A percentile compares a stretch with the other conserved stretches of the same genome.
phyloP scores from a whole-genome alignment of 2,329 filamentous ascomycete species.

The Aspergillus quadricinctus region DNA sequence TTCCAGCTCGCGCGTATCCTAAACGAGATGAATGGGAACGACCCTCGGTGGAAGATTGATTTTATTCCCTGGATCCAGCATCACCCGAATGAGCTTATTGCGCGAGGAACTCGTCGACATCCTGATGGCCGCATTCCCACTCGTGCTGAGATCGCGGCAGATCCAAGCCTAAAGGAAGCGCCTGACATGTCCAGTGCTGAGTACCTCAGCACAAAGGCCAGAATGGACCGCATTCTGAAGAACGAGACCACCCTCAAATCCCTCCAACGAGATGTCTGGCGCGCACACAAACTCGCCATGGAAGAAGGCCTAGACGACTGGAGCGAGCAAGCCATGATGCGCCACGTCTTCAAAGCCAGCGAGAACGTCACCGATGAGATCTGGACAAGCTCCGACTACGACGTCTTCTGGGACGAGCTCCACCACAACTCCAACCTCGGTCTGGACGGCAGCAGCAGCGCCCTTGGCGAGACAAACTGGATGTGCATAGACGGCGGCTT shows the following conservation, averaged over 20 bases:
- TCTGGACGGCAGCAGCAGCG: conserved; percentile 21
- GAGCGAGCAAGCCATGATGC: conserved; percentile 14
- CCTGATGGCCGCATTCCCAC: conserved; percentile 7
- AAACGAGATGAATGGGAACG: conserved; percentile 21
- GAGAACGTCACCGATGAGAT: conserved; percentile 38
- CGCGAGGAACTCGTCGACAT: conserved; percentile 13
- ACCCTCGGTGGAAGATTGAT: conserved; percentile 18
- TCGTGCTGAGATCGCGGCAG: too few relatives aligned
- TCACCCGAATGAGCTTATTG: conserved; percentile 27
- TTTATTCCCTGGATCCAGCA: conserved; percentile 26
- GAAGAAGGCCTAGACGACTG: too few relatives aligned
- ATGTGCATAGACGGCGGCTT: too few relatives aligned
- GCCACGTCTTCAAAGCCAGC: conserved; percentile 31
- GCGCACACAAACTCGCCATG: too few relatives aligned
- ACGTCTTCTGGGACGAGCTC: conserved; percentile 33
- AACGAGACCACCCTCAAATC: too few relatives aligned
- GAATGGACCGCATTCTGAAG: too few relatives aligned
- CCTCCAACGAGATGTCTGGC: too few relatives aligned
- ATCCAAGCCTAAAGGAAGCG: too few relatives aligned
- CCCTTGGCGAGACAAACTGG: background rate
- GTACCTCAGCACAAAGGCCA: too few relatives aligned
- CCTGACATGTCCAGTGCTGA: too few relatives aligned
- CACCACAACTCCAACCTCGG: conserved; percentile 32
- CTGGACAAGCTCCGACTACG: conserved; percentile 27
- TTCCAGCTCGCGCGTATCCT: conserved; percentile 20